A percentile compares a stretch with the other conserved stretches of the same genome.
These are phyloP conservation scores for Murraya paniculata DNA, from an alignment of 345 rosid species.

Conservation along the genomic window DNA sequence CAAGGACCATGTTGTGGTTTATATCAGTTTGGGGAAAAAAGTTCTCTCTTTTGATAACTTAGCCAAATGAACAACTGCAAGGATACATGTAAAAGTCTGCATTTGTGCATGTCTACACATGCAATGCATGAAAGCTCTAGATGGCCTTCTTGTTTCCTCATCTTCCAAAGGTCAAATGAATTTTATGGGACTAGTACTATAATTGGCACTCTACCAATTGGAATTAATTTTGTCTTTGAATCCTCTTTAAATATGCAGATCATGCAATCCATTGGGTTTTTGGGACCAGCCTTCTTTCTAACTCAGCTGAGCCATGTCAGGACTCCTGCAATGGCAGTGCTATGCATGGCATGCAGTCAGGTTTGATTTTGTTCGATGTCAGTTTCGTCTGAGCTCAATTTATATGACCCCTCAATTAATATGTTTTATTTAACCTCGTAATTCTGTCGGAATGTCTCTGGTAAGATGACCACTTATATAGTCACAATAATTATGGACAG, in stretches of 20 bases:
- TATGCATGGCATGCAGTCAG: conserved; percentile 99
- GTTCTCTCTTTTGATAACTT: background rate
- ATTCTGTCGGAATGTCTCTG: background rate
- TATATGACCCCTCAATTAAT: background rate
- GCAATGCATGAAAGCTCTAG: background rate
- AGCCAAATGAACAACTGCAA: background rate
- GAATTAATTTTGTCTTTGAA: conserved; percentile 15
- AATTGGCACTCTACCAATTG: conserved; percentile 1
- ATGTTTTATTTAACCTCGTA: background rate
- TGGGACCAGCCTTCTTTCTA: conserved; percentile 95
- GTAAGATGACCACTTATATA: background rate
- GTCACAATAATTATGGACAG: conserved; percentile 32
- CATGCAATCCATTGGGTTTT: conserved; percentile 95
- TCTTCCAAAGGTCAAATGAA: background rate
- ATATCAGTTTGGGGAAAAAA: background rate
- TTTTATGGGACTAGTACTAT: background rate
- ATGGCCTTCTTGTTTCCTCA: background rate
- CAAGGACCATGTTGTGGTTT: background rate
- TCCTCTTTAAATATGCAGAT: conserved; percentile 53
- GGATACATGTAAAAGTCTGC: background rate
- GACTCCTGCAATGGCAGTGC: conserved; percentile 93
- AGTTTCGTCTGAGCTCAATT: conserved; percentile 9
- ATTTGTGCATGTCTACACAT: background rate
- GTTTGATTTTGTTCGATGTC: conserved; percentile 35
- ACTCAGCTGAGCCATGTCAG: conserved; percentile 77